Evolutionary conservation across 2,329 filamentous ascomycete genomes (phyloP).

Genomic region (Fusarium odoratissimum): DNA sequence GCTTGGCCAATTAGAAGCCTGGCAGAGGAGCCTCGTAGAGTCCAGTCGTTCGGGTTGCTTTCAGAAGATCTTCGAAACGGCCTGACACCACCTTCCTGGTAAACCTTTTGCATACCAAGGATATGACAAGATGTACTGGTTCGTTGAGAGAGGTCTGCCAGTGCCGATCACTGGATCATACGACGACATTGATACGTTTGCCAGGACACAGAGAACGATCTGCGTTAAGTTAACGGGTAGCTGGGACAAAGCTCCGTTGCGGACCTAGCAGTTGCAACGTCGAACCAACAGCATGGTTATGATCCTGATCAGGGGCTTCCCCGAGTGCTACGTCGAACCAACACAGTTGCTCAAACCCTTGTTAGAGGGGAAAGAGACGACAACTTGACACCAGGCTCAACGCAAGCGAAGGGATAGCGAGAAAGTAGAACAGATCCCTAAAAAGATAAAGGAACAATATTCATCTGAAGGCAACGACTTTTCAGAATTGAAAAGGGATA

Average conservation of each 20-base stretch:
- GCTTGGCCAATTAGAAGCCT: neutral
- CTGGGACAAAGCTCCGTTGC: neutral
- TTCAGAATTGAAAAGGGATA: rapidly evolving
- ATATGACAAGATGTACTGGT: neutral
- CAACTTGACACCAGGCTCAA: neutral
- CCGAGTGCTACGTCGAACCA: neutral
- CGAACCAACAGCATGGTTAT: neutral
- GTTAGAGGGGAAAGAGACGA: neutral
- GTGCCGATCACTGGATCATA: neutral
- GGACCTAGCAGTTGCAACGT: neutral
- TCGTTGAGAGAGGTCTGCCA: neutral
- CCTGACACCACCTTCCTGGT: neutral
- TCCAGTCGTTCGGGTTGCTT: neutral
- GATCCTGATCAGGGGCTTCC: neutral
- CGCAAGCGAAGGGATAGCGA: neutral
- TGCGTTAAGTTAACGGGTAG: neutral
- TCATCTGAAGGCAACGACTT: rapidly evolving
- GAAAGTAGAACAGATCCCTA: rapidly evolving
- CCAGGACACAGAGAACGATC: neutral
- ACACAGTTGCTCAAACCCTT: neutral
- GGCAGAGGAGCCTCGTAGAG: neutral
- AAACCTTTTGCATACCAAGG: neutral
- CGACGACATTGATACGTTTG: neutral
- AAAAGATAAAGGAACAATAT: too few species aligned
- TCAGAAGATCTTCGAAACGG: neutral